Percentiles rank a stretch among this genome's conserved stretches.
Conservation (phyloP, 176 grass and related monocot genomes). For the Eragrostis curvula region DNA sequence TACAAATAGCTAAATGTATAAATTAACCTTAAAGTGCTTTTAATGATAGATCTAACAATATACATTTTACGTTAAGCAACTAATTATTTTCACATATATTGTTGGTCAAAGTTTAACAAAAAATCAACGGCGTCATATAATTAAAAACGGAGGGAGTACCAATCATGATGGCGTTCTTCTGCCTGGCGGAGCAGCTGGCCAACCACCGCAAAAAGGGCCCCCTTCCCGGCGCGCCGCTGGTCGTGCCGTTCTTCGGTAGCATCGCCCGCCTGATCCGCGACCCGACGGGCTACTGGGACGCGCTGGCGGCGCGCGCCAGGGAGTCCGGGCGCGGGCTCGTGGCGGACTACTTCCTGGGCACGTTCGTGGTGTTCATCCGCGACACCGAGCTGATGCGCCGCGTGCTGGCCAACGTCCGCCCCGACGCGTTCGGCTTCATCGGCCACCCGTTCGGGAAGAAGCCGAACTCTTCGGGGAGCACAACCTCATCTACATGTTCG, state of each 20-base stretch:
- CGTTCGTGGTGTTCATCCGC: conserved; percentile 74
- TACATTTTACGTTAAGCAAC: too few relatives aligned
- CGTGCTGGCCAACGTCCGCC: conserved; percentile 74
- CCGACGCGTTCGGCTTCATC: conserved; percentile 74
- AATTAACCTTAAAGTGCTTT: too few relatives aligned
- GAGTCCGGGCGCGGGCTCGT: conserved; percentile 51
- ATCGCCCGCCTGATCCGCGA: conserved; percentile 42
- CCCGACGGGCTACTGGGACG: conserved; percentile 61
- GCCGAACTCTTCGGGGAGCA: conserved; percentile 80
- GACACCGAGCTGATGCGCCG: conserved; percentile 66
- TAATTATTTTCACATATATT: too few relatives aligned
- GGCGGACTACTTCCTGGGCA: conserved; percentile 60
- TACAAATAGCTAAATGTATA: too few relatives aligned
- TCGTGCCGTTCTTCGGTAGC: conserved; percentile 70
- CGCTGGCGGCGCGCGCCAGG: conserved; percentile 48
- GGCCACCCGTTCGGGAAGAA: conserved; percentile 76
- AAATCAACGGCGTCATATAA: too few relatives aligned
- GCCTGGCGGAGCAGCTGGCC: conserved; percentile 60
- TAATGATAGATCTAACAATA: too few relatives aligned
- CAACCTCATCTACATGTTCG: conserved; percentile 84
- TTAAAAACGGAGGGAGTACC: too few relatives aligned
- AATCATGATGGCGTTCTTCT: conserved; percentile 4
- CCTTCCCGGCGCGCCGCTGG: conserved; percentile 47
- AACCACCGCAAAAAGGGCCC: conserved; percentile 67
- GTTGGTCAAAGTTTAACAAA: too few relatives aligned